Evolutionary conservation across 306 rosid species (phyloP).

Genomic region (Datisca glomerata): DNA sequence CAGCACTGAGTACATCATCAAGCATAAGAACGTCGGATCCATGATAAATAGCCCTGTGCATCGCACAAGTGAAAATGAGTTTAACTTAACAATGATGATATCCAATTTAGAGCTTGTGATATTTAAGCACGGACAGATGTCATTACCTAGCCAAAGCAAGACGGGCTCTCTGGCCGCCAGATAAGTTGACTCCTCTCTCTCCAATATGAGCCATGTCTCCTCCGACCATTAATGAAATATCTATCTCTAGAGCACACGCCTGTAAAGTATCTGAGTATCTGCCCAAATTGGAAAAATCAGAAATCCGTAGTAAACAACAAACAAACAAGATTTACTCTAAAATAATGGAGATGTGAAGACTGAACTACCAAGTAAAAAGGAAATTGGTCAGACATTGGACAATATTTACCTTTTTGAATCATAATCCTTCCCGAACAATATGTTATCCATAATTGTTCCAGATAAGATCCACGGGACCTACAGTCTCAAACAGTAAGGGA

Average conservation of each 20-base stretch:
- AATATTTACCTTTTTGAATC: constrained; percentile 50
- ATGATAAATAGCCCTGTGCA: constrained; percentile 72
- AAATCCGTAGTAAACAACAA: background rate
- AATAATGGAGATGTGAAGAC: too few species aligned
- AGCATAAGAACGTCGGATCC: constrained; percentile 74
- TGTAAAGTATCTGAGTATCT: constrained; percentile 64
- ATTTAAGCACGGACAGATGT: constrained; percentile 6
- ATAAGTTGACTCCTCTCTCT: constrained; percentile 80
- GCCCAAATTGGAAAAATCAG: constrained; percentile 13
- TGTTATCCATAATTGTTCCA: constrained; percentile 87
- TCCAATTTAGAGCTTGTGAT: too few species aligned
- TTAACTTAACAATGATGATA: too few species aligned
- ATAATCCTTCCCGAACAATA: constrained; percentile 67
- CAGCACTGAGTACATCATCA: constrained; percentile 90
- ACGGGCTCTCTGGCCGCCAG: constrained; percentile 97
- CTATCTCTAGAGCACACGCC: constrained; percentile 77
- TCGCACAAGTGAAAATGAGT: constrained; percentile 12
- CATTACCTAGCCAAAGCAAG: constrained; percentile 88
- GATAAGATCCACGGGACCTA: constrained; percentile 94
- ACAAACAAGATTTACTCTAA: background rate
- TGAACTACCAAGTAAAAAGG: too few species aligned
- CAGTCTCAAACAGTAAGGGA: constrained; percentile 16
- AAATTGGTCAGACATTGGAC: too few species aligned
- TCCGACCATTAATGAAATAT: constrained; percentile 77
- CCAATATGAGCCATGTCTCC: constrained; percentile 91